Evolutionary conservation across 306 rosid genomes (phyloP).

Genomic region (Carpinus fangiana): DNA sequence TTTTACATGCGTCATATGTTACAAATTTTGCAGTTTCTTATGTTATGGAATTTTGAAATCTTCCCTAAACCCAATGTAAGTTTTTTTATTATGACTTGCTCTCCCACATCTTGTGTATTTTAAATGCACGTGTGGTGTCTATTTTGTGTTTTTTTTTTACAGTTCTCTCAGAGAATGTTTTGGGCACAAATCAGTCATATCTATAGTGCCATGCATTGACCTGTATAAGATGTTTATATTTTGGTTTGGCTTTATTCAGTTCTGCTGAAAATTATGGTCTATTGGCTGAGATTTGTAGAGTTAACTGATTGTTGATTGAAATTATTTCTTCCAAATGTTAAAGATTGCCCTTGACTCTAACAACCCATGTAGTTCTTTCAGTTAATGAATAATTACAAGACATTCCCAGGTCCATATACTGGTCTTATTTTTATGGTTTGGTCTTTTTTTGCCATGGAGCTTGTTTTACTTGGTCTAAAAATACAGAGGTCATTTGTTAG

Average conservation of each 20-base stretch:
- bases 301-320: not conserved
- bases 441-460: not conserved
- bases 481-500: slow-evolving; percentile 7
- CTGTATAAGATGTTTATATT: not conserved
- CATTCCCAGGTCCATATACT: not conserved
- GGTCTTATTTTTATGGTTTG: not conserved
- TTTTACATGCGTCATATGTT: slow-evolving; percentile 20
- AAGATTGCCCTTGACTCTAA: not conserved
- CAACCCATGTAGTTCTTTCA: not conserved
- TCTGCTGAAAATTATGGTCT: not conserved
- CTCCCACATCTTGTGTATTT: not conserved
- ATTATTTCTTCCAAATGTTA: not conserved
- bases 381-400: not conserved
- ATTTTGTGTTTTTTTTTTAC: not conserved
- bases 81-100: too few species aligned
- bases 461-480: not conserved
- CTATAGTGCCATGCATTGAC: not conserved
- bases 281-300: too few species aligned
- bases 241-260: not conserved
- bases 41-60: not conserved
- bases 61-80: not conserved
- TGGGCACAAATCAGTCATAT: not conserved
- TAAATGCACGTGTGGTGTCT: not conserved
- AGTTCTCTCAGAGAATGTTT: not conserved
- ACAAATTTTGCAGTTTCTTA: slow-evolving; percentile 3